Conservation (phyloP, 177 flowering plant species). For the Vitis hybrid region DNA sequence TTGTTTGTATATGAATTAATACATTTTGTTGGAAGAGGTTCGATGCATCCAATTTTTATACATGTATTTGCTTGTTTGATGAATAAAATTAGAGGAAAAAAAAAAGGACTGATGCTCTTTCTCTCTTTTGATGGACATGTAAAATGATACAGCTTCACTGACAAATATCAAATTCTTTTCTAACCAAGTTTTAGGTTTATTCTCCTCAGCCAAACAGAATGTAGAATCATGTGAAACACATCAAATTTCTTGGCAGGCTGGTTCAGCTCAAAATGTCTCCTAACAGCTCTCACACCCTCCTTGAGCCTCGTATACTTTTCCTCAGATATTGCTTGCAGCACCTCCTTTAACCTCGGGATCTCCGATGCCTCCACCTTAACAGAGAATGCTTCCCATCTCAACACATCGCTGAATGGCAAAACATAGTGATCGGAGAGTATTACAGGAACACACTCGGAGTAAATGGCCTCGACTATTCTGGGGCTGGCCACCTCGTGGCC, state of each 20-base stretch:
- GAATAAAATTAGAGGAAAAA: no score
- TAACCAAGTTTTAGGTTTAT: slow-evolving; percentile 38
- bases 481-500: slow-evolving; percentile 92
- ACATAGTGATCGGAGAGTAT: slow-evolving; percentile 61
- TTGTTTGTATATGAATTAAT: no score
- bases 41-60: no score
- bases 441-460: slow-evolving; percentile 78
- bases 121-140: no score
- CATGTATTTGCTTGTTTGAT: no score
- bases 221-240: slow-evolving; percentile 74
- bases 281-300: slow-evolving; percentile 54
- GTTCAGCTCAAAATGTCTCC: slow-evolving; percentile 66
- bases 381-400: slow-evolving; percentile 71
- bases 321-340: slow-evolving; percentile 43
- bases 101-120: no score
- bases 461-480: slow-evolving; percentile 70
- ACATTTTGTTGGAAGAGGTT: no score
- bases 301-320: slow-evolving; percentile 46
- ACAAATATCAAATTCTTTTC: slow-evolving; percentile 1
- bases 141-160: no score
- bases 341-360: slow-evolving; percentile 63
- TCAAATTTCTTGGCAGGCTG: slow-evolving; percentile 66
- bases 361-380: slow-evolving; percentile 45
- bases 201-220: slow-evolving; percentile 88
- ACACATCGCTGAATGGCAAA: slow-evolving; percentile 78